A percentile compares a stretch with the other conserved stretches of the same genome.
These are phyloP conservation scores for Lumnitzera racemosa DNA, from an alignment of 345 rosid genomes.

Conservation along the genomic window DNA sequence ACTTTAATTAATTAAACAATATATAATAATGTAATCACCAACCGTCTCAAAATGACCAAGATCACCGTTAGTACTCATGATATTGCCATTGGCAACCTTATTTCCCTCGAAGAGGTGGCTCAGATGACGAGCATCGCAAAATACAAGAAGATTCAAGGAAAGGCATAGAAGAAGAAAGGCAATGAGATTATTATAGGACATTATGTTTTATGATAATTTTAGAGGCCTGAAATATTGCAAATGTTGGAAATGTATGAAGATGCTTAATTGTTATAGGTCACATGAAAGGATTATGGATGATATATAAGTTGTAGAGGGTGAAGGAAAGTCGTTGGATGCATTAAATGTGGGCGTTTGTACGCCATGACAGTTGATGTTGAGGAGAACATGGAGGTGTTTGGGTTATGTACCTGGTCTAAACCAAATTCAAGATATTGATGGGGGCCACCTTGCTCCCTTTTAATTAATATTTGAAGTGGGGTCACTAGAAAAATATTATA, in stretches of 20 bases:
- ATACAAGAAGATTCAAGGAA: too few species aligned
- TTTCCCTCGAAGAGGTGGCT: too few species aligned
- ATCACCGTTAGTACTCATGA: too few species aligned
- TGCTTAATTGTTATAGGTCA: background rate
- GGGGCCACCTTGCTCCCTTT: conserved; percentile 25
- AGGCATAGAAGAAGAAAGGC: too few species aligned
- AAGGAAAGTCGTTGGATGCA: conserved; percentile 24
- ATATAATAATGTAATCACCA: too few species aligned
- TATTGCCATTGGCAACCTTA: too few species aligned
- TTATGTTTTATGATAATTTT: too few species aligned
- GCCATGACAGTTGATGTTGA: conserved; percentile 20
- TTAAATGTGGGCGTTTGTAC: conserved; percentile 40
- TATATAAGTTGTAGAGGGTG: conserved; percentile 15
- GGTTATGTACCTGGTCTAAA: conserved; percentile 24
- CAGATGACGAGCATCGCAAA: too few species aligned
- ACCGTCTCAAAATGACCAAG: too few species aligned
- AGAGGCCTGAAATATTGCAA: too few species aligned
- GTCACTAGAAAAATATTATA: background rate
- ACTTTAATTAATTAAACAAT: too few species aligned
- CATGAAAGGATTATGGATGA: background rate
- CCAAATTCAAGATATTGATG: conserved; percentile 29
- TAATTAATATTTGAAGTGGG: conserved; percentile 8
- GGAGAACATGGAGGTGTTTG: conserved; percentile 59
- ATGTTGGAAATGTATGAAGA: conserved; percentile 1
- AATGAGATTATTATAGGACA: too few species aligned